phyloP scores from a whole-genome alignment of 2,329 filamentous ascomycete species.

The Botrytis aclada region DNA sequence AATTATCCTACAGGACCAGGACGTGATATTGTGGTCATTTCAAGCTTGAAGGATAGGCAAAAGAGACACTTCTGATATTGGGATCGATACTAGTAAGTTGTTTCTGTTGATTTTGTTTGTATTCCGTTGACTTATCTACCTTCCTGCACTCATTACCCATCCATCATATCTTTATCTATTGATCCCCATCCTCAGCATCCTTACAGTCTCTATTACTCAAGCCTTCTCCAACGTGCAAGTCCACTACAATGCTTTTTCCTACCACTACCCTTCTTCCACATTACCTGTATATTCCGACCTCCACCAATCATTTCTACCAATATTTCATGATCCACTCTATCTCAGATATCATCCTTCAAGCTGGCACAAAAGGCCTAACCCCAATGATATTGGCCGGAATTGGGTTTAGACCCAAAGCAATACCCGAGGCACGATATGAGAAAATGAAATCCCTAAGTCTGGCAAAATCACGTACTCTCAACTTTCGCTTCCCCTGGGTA shows the following conservation, averaged over 20 bases:
- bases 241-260: neutral
- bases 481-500: neutral
- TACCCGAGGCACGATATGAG: neutral
- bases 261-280: neutral
- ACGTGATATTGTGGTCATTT: neutral
- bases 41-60: neutral
- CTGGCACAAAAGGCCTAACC: neutral
- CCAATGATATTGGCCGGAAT: neutral
- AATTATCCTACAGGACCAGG: neutral
- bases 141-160: neutral
- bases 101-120: neutral
- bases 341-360: neutral
- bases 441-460: neutral
- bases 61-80: neutral
- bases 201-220: neutral
- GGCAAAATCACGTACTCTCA: neutral
- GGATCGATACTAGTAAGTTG: neutral
- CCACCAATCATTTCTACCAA: neutral
- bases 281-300: neutral
- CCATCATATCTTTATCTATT: neutral
- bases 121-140: neutral
- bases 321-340: neutral
- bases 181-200: neutral
- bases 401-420: neutral
- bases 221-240: neutral